Base-by-base conservation (phyloP, 2,329 filamentous ascomycete species). In the Epichloe aotearoae region DNA sequence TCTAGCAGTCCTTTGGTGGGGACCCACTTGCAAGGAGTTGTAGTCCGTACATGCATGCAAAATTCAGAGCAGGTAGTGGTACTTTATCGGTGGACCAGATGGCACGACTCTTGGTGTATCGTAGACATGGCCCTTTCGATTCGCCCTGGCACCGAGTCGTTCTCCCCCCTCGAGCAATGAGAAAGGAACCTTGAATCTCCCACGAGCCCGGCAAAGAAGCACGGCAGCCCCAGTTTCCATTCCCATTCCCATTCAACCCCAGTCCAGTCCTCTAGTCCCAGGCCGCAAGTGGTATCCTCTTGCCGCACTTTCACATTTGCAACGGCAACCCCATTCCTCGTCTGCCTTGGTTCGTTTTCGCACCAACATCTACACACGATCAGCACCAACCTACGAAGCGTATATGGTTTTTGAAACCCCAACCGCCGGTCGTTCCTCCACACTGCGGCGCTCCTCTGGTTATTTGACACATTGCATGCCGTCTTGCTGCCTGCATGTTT, bases 311-410 rank as follows among this genome's bases (percentile, higher is more conserved):
- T 50, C 55, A 46, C 52, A 52, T 56, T 57, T 56, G 58, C 54
- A 56, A 54, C 56, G 57, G 58, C 56, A 56, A 60, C 56, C 47
- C 59, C 57, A 58, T 61, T 53, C 56, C 57, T 55, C 52, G 50
- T 51, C 57, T 55, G 52, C 55, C 52, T 53, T 56, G 50, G 47
- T 52, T 51, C 49, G 49, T 51, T 50, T 51, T 54, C 52, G 50
- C 57, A 55, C 56, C 56, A 47, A 56, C 57, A 59, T 61, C 60
- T 55, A 54, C 58, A 52, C 53, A 52, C 39, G 39, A 53, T 52
- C 52, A 52, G 51, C 54, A 53, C 54, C 46, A 50, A 50, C 53
- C 47, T 30, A 48, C 46, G 43, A 49, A 43, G 46, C 41, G 38
- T 52, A 45, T 49, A 53, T 58, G 54, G 50, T 23, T 47, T 20